Base-by-base conservation (phyloP, 202 grass and related monocot genomes). In the Schoenoplectus tabernaemontani region DNA sequence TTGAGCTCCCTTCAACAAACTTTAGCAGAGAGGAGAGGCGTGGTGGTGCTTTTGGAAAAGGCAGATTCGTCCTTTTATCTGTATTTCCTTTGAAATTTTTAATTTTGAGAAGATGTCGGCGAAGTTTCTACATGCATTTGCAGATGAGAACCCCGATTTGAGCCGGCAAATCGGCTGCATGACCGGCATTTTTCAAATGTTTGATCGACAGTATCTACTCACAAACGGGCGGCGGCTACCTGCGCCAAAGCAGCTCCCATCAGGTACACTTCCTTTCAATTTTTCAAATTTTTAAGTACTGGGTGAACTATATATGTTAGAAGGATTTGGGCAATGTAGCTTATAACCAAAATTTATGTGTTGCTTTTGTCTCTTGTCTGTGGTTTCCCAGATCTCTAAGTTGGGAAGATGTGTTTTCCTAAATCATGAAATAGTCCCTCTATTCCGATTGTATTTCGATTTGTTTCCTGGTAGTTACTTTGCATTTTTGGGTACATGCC, bases 131-230 rank as follows among this genome's bases (percentile, higher is more conserved):
- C 85, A 87, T 23, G 47, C 88, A 46, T 74, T 92, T 30, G 83
- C 75, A 10, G 88, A 99, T 16, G 96, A 96, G 3, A 89, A 89
- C 44, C 83, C 83, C 24, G 88, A 99, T 38, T 67, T 93, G 81
- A 77, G 86, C 79, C 91, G 86, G 68, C 92, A 99, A 77, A 77
- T 89, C n/a, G 92, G 96, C 1, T 99, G 92, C 82, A 89, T 91
- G 82, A 88, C 89, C 51, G 96, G 90, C 34, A 91, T 95, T 87
- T 88, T 98, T 32, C 91, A 92, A 66, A 87, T 93, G 32, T 95
- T 98, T 67, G 91, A 98, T 82, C 82, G 84, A 32, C 89, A 88
- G 60, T 81, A 91, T 79, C 84, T 89, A 60, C 85, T 95, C 47
- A 54, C 79, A 12, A 84, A 72, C 19, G 76, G 71, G 7, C 83